phyloP scores from a whole-genome alignment of 805 yeast species.

The Lipomyces sp. region DNA sequence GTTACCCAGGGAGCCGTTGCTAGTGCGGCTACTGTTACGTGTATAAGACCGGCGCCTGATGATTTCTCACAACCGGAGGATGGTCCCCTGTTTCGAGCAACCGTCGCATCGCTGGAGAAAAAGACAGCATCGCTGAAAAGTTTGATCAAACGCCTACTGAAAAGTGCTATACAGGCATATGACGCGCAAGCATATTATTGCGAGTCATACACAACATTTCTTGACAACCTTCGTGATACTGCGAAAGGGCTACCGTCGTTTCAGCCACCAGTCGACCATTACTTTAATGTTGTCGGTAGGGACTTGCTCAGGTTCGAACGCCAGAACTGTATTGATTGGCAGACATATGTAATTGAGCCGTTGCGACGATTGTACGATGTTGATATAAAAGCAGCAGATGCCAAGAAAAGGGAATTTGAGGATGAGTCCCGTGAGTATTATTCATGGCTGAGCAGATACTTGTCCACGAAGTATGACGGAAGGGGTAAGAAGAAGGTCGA shows the following conservation, averaged over 20 bases:
- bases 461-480: slow-evolving; percentile 47
- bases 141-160: slow-evolving; percentile 47
- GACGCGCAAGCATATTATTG: slow-evolving; percentile 43
- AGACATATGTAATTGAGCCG: slow-evolving; percentile 47
- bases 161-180: slow-evolving; percentile 45
- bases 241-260: slow-evolving; percentile 45
- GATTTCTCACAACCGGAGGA: slow-evolving; percentile 49
- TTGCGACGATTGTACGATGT: slow-evolving; percentile 48
- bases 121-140: slow-evolving; percentile 45
- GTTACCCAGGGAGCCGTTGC: not conserved
- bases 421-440: slow-evolving; percentile 53
- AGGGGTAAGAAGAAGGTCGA: slow-evolving; percentile 43
- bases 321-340: slow-evolving; percentile 42
- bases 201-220: slow-evolving; percentile 37
- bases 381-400: slow-evolving; percentile 50
- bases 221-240: slow-evolving; percentile 44
- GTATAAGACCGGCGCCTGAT: slow-evolving; percentile 14
- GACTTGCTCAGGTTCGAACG: slow-evolving; percentile 33
- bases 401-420: slow-evolving; percentile 51
- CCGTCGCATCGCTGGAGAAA: slow-evolving; percentile 48
- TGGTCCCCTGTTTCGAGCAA: slow-evolving; percentile 52
- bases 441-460: slow-evolving; percentile 52
- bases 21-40: not conserved
- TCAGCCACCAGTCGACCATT: slow-evolving; percentile 43
- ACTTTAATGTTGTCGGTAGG: slow-evolving; percentile 40